Percentiles rank a stretch among this genome's conserved stretches.
These are phyloP conservation scores for Suillus lakei DNA, from an alignment of 768 basidiomycete species.

Conservation along the genomic window DNA sequence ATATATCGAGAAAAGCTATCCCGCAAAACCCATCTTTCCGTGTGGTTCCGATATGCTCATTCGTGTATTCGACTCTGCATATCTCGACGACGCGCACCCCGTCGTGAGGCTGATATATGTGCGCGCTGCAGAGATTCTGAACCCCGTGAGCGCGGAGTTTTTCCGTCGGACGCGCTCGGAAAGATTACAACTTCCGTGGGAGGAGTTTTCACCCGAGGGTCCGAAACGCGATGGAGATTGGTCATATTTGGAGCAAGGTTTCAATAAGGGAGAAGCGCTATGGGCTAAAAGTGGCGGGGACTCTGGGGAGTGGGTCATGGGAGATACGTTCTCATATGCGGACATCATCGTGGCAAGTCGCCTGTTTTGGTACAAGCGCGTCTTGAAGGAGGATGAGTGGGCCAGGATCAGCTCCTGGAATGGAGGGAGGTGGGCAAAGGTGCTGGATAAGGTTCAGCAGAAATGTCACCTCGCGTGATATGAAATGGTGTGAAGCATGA, in stretches of 20 bases:
- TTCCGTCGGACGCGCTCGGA: conserved; percentile 40
- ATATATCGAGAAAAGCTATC: conserved; percentile 53
- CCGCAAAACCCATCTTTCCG: conserved; percentile 19
- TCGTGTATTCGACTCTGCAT: conserved; percentile 38
- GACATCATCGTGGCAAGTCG: conserved; percentile 10
- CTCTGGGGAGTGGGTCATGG: conserved; percentile 12
- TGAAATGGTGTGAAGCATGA: no score
- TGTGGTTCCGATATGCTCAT: conserved; percentile 41
- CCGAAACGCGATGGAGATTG: conserved; percentile 38
- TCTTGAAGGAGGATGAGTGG: conserved; percentile 11
- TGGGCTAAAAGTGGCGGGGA: neutral
- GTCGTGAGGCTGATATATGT: conserved; percentile 23
- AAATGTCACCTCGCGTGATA: conserved; percentile 2
- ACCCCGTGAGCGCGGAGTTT: conserved; percentile 36
- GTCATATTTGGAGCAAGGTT: conserved; percentile 40
- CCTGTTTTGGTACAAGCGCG: conserved; percentile 8
- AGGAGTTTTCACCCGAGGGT: conserved; percentile 36
- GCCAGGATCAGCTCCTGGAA: conserved; percentile 4
- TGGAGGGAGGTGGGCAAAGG: conserved; percentile 7
- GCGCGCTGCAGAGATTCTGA: conserved; percentile 26
- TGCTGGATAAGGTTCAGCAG: conserved; percentile 2
- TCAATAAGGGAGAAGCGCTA: conserved; percentile 21
- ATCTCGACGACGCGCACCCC: conserved; percentile 25
- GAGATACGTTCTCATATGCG: conserved; percentile 14
- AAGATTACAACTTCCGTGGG: neutral